A percentile compares a stretch with the other conserved stretches of the same genome.
Conservation (phyloP, 257 asterid genomes). For the Solanum sitiens region DNA sequence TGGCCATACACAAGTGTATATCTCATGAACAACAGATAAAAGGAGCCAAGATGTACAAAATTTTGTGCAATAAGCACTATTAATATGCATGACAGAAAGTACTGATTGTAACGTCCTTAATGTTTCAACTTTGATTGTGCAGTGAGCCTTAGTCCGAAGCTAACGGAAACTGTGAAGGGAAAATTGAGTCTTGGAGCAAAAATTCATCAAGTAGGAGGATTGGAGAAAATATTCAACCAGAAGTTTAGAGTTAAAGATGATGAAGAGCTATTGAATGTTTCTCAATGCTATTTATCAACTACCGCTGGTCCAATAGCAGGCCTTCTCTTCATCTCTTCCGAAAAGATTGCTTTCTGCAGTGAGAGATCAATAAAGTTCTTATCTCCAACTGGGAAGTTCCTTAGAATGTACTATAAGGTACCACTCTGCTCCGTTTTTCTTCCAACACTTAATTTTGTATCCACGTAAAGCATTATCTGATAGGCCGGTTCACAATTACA, state of each 20-base stretch:
- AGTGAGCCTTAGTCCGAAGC: constrained; percentile 33
- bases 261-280: constrained; percentile 8
- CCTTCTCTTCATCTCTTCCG: constrained; percentile 3
- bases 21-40: not conserved
- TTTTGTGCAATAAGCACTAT: not conserved
- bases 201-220: not conserved
- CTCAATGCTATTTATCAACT: constrained; percentile 12
- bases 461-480: not conserved
- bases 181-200: constrained; percentile 34
- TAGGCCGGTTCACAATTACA: not conserved
- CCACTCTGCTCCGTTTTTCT: not conserved
- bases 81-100: not conserved
- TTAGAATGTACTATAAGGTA: constrained; percentile 1
- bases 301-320: constrained; percentile 13
- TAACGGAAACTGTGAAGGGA: constrained; percentile 34
- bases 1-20: not conserved
- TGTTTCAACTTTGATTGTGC: not conserved
- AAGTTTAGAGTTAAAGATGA: not conserved
- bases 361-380: constrained; percentile 4
- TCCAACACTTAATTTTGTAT: not conserved
- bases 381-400: constrained; percentile 1
- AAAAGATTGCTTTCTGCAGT: constrained; percentile 7
- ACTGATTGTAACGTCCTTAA: not conserved
- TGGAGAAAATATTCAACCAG: constrained; percentile 6
- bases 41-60: not conserved